These are phyloP conservation scores for Saccharomyces mikatae DNA, from an alignment of 805 yeast genomes.

Conservation along the genomic window DNA sequence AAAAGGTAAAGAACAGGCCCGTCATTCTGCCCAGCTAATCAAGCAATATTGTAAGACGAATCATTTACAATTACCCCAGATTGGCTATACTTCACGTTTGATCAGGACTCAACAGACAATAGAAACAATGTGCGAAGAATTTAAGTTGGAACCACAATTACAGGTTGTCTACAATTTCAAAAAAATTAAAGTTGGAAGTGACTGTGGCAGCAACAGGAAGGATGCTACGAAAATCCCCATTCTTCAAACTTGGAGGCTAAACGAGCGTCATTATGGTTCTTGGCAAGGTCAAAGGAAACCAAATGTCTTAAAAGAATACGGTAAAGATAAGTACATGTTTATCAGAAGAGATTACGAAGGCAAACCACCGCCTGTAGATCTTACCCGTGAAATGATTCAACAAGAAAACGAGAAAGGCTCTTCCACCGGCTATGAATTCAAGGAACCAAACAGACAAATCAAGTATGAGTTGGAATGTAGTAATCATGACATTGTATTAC, in stretches of 20 bases:
- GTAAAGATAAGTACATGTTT: conserved; percentile 60
- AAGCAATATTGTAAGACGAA: conserved; percentile 26
- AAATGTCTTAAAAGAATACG: conserved; percentile 51
- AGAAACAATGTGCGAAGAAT: conserved; percentile 47
- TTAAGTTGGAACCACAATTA: conserved; percentile 22
- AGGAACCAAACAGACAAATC: conserved; percentile 22
- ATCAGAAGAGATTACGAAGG: conserved; percentile 72
- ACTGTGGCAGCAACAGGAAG: conserved; percentile 17
- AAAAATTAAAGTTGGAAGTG: neutral
- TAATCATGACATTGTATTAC: conserved; percentile 35
- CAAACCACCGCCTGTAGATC: conserved; percentile 43
- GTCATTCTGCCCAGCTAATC: conserved; percentile 50
- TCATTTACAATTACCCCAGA: conserved; percentile 35
- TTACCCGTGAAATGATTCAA: conserved; percentile 28
- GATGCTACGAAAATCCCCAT: conserved; percentile 41
- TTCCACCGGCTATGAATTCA: conserved; percentile 21
- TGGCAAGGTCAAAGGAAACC: conserved; percentile 68
- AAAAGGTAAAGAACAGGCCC: conserved; percentile 58
- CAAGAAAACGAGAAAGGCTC: conserved; percentile 24
- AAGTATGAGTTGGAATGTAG: conserved; percentile 27
- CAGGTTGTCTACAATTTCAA: conserved; percentile 9
- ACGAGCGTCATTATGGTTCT: conserved; percentile 73
- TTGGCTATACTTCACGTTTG: conserved; percentile 59
- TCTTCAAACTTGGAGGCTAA: conserved; percentile 62
- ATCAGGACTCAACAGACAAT: conserved; percentile 67